phyloP scores from a whole-genome alignment of 2,329 filamentous ascomycete genomes.

The Xylaria polymorpha region DNA sequence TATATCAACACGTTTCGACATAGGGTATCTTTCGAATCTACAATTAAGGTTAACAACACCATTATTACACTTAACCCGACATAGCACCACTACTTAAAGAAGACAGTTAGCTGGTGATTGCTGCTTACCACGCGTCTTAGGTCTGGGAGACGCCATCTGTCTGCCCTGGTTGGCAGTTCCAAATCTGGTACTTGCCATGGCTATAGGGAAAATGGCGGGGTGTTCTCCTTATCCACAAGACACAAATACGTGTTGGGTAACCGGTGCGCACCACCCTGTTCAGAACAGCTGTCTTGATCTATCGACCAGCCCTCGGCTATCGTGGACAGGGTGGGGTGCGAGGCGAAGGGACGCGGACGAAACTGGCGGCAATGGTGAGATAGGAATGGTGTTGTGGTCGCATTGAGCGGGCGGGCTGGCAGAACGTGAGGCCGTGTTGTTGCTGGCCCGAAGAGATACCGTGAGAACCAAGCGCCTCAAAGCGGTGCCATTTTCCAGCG shows the following conservation, averaged over 20 bases:
- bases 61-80: slow-evolving; percentile 34
- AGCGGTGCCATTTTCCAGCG: slow-evolving; percentile 49
- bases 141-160: slow-evolving; percentile 53
- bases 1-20: slow-evolving; percentile 95
- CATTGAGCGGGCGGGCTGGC: slow-evolving; percentile 29
- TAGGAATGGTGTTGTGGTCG: slow-evolving; percentile 27
- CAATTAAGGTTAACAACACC: slow-evolving; percentile 21
- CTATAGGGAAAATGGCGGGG: slow-evolving; percentile 22
- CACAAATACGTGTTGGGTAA: slow-evolving; percentile 38
- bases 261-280: slow-evolving; percentile 42
- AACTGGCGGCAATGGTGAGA: slow-evolving; percentile 26
- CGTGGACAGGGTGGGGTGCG: slow-evolving; percentile 23
- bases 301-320: slow-evolving; percentile 21
- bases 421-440: slow-evolving; percentile 15
- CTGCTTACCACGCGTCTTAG: slow-evolving; percentile 52
- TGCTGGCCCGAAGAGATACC: slow-evolving; percentile 20
- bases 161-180: slow-evolving; percentile 49
- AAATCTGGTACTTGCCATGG: slow-evolving; percentile 51
- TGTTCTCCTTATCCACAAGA: slow-evolving; percentile 40
- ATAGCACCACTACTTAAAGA: background rate
- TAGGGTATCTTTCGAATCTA: slow-evolving; percentile 87
- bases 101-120: background rate
- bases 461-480: slow-evolving; percentile 45
- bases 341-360: slow-evolving; percentile 24
- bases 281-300: slow-evolving; percentile 39